A percentile compares a stretch with the other conserved stretches of the same genome.
These are phyloP conservation scores for Paramecium pentaurelia DNA, from an alignment of 73 alveolate genomes.

Conservation along the genomic window DNA sequence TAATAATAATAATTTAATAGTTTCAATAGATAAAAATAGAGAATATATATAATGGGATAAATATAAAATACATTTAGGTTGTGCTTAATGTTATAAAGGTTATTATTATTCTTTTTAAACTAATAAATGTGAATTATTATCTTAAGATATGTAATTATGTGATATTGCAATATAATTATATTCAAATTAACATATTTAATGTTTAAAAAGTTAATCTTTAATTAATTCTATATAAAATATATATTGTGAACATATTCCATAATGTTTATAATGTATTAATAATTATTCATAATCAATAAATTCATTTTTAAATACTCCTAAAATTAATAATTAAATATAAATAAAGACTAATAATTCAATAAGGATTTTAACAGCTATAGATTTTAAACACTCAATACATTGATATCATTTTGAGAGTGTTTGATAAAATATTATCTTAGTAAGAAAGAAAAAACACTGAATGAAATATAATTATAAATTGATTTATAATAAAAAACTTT, in stretches of 20 bases:
- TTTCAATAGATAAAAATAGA: not conserved
- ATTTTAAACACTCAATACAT: no score
- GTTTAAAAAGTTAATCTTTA: not conserved
- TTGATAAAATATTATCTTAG: no score
- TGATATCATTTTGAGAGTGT: no score
- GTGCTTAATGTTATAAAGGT: not conserved
- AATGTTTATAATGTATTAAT: not conserved
- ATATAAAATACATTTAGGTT: not conserved
- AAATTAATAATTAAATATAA: no score
- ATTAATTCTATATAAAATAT: not conserved
- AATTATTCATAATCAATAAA: not conserved
- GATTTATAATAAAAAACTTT: no score
- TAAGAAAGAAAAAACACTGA: no score
- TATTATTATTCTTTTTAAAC: not conserved
- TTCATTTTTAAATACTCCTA: not conserved
- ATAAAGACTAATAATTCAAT: no score
- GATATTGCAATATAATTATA: not conserved
- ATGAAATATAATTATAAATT: no score
- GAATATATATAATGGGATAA: not conserved
- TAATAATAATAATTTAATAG: not conserved
- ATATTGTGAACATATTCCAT: not conserved
- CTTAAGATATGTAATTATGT: not conserved
- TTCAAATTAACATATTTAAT: not conserved
- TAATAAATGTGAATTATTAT: not conserved
- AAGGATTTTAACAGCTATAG: no score